Percentiles rank a stretch among this genome's conserved stretches.
Conservation (phyloP, 225 moss, liverwort and hornwort genomes). For the Pleurozium schreberi region DNA sequence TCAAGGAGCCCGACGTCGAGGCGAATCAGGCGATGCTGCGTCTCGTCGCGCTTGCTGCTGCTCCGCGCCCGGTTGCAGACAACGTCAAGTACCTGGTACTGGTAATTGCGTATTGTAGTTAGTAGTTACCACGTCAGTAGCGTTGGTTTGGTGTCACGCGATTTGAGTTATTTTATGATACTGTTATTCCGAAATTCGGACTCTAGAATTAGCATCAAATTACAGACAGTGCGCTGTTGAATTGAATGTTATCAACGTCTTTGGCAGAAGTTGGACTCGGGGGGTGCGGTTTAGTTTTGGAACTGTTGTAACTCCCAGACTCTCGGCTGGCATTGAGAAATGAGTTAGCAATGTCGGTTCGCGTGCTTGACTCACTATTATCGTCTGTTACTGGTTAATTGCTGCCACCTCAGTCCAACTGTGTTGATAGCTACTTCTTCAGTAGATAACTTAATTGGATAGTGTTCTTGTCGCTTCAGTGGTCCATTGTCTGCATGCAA, state of each 20-base stretch:
- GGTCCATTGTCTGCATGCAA: conserved; percentile 3
- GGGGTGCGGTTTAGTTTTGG: conserved; percentile 23
- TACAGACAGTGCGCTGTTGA: conserved; percentile 1
- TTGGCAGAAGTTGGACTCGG: conserved; percentile 8
- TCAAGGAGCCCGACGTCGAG: background rate
- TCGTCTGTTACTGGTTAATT: conserved; percentile 12
- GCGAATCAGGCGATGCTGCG: conserved; percentile 11
- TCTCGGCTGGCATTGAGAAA: conserved; percentile 28
- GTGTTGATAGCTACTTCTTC: conserved; percentile 2
- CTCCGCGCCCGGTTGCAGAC: background rate
- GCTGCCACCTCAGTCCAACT: background rate
- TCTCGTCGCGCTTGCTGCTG: conserved; percentile 1
- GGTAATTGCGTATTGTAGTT: background rate
- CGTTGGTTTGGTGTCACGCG: background rate
- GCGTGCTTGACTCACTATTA: conserved; percentile 25
- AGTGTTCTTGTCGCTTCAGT: conserved; percentile 1
- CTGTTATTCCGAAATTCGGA: background rate
- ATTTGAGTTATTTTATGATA: conserved; percentile 1
- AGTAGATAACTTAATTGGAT: background rate
- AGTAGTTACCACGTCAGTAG: conserved; percentile 2
- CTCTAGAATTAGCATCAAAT: conserved; percentile 17
- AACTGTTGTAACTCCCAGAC: conserved; percentile 40
- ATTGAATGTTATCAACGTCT: background rate
- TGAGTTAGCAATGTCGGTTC: conserved; percentile 38
- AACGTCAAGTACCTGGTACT: conserved; percentile 15